phyloP scores from a whole-genome alignment of 805 yeast genomes.

The Candida morakotiae region DNA sequence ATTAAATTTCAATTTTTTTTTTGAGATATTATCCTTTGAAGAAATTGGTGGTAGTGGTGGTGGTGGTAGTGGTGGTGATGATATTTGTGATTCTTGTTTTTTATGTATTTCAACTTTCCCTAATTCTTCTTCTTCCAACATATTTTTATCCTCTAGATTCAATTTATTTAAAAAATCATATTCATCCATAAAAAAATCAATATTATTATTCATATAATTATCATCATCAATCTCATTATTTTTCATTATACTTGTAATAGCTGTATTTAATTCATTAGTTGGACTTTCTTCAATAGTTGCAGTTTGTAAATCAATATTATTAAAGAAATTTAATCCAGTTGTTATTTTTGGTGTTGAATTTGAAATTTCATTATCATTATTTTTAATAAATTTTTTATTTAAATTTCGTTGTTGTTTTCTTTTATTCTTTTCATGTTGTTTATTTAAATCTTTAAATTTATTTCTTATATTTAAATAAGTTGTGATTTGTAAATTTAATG shows the following conservation, averaged over 20 bases:
- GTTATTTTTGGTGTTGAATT: slow-evolving; percentile 8
- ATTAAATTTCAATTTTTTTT: slow-evolving; percentile 18
- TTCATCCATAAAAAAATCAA: slow-evolving; percentile 10
- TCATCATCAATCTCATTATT: too few relatives aligned
- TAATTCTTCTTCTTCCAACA: slow-evolving; percentile 3
- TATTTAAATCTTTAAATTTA: slow-evolving; percentile 13
- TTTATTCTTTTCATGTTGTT: slow-evolving; percentile 7
- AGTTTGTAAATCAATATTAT: slow-evolving; percentile 10
- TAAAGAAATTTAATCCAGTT: slow-evolving; percentile 9
- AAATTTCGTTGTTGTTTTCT: not conserved
- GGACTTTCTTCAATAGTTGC: slow-evolving; percentile 10
- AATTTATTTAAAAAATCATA: slow-evolving; percentile 10
- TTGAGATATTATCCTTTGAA: slow-evolving; percentile 6
- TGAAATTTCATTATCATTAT: not conserved
- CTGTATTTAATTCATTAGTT: not conserved
- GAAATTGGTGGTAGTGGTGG: slow-evolving; percentile 7
- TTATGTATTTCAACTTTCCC: slow-evolving; percentile 8
- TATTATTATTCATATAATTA: slow-evolving; percentile 2
- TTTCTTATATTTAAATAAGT: slow-evolving; percentile 17
- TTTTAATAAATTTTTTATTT: too few relatives aligned
- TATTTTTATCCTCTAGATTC: slow-evolving; percentile 5
- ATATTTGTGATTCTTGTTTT: not conserved
- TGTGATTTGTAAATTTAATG: slow-evolving; percentile 21
- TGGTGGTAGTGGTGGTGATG: slow-evolving; percentile 2
- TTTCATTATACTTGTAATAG: not conserved